A percentile compares a stretch with the other conserved stretches of the same genome.
Evolutionary conservation across 208 protist genomes (phyloP).

Genomic region (Porcisia hertigi): DNA sequence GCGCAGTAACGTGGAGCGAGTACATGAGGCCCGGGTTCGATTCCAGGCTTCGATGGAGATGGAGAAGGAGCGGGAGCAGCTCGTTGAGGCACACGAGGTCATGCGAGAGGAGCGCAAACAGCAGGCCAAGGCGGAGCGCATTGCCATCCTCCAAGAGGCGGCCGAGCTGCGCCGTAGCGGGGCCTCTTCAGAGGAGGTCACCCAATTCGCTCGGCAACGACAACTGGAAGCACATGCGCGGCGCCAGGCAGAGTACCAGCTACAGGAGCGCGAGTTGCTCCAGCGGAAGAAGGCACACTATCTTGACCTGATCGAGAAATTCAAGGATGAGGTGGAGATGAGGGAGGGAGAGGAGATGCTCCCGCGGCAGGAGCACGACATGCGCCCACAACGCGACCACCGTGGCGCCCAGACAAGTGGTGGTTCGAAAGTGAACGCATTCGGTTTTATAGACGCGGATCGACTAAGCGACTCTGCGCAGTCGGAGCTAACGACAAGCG

Average conservation of each 20-base stretch:
- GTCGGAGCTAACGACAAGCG: slow-evolving; percentile 8
- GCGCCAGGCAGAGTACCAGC: slow-evolving; percentile 70
- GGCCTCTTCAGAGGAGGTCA: slow-evolving; percentile 48
- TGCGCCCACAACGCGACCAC: slow-evolving; percentile 6
- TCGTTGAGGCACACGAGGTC: slow-evolving; percentile 70
- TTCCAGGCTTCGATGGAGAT: slow-evolving; percentile 87
- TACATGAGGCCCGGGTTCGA: slow-evolving; percentile 82
- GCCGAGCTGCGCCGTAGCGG: slow-evolving; percentile 60
- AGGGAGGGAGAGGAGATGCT: slow-evolving; percentile 77
- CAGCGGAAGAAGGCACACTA: slow-evolving; percentile 53
- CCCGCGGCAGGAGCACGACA: slow-evolving; percentile 12
- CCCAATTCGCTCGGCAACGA: slow-evolving; percentile 41
- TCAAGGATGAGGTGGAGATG: slow-evolving; percentile 70
- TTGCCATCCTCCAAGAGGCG: slow-evolving; percentile 56
- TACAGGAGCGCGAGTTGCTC: slow-evolving; percentile 64
- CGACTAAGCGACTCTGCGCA: slow-evolving; percentile 12
- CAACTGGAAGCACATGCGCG: slow-evolving; percentile 59
- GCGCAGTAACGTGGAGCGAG: slow-evolving; percentile 67
- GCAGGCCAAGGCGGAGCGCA: slow-evolving; percentile 48
- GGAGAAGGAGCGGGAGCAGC: slow-evolving; percentile 72
- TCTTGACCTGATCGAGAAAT: slow-evolving; percentile 66
- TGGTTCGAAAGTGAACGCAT: slow-evolving; percentile 36
- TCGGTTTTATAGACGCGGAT: slow-evolving; percentile 75
- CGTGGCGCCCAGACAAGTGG: background rate
- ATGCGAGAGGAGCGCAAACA: slow-evolving; percentile 64